Percentiles rank a stretch among this genome's conserved stretches.
These are phyloP conservation scores for Leishmania amazonensis DNA, from an alignment of 208 protist genomes.

Conservation along the genomic window DNA sequence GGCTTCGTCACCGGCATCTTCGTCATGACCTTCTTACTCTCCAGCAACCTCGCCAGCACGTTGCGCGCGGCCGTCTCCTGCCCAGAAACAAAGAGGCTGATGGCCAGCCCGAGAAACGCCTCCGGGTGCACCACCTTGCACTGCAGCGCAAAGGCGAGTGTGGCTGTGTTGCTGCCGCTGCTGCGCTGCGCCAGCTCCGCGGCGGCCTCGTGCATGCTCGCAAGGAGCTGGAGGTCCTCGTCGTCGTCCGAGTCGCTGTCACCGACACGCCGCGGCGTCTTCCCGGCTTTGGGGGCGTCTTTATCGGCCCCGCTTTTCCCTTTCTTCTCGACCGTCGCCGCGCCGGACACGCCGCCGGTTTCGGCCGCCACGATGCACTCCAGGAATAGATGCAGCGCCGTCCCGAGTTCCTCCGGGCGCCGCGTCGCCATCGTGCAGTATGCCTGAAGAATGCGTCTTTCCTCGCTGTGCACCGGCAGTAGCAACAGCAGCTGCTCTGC, in stretches of 20 bases:
- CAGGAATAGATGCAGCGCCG: slow-evolving; percentile 73
- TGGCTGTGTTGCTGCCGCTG: slow-evolving; percentile 25
- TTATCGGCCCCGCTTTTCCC: background rate
- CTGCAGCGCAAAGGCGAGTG: slow-evolving; percentile 43
- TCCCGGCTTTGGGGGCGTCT: background rate
- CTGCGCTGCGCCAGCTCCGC: slow-evolving; percentile 20
- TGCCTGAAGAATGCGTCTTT: slow-evolving; percentile 72
- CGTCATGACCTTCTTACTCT: slow-evolving; percentile 16
- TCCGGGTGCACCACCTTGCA: slow-evolving; percentile 50
- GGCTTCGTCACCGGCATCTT: slow-evolving; percentile 8
- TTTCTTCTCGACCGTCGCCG: background rate
- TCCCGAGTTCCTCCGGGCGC: slow-evolving; percentile 58
- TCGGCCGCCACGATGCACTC: slow-evolving; percentile 41
- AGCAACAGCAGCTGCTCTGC: slow-evolving; percentile 88
- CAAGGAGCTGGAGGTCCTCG: slow-evolving; percentile 57
- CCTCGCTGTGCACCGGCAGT: slow-evolving; percentile 55
- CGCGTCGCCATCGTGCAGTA: slow-evolving; percentile 80
- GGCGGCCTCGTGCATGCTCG: slow-evolving; percentile 27
- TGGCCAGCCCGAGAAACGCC: slow-evolving; percentile 79
- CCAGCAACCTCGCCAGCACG: slow-evolving; percentile 38
- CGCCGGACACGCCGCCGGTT: slow-evolving; percentile 11
- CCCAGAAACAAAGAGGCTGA: slow-evolving; percentile 69
- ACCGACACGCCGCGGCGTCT: background rate
- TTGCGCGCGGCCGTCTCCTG: slow-evolving; percentile 80
- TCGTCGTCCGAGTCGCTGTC: slow-evolving; percentile 37